Evolutionary conservation across 129 eudicot genomes (phyloP).

Genomic region (Chrysanthemum makinoi): DNA sequence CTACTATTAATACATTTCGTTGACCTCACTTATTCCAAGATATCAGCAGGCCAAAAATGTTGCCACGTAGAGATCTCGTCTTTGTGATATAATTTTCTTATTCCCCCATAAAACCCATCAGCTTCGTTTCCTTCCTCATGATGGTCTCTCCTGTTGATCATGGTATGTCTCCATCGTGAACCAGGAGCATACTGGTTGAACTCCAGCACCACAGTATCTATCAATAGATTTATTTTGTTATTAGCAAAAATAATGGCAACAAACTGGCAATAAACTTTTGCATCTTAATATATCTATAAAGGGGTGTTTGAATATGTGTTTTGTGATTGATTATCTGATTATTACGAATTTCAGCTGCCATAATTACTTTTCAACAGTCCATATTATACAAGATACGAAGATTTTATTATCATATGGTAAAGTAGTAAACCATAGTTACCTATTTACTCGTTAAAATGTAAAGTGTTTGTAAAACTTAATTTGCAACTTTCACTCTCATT

Average conservation of each 20-base stretch:
- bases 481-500: not conserved
- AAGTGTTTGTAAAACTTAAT: no score
- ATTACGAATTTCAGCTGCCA: no score
- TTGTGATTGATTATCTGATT: no score
- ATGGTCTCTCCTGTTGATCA: constrained; percentile 53
- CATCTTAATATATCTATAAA: no score
- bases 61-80: constrained; percentile 60
- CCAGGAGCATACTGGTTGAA: constrained; percentile 76
- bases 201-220: constrained; percentile 65
- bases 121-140: constrained; percentile 77
- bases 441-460: no score
- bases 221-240: constrained; percentile 13
- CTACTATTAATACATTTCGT: constrained; percentile 21
- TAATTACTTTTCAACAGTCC: no score
- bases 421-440: no score
- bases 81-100: constrained; percentile 39
- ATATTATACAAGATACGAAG: no score
- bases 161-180: constrained; percentile 71
- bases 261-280: not conserved
- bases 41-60: constrained; percentile 59
- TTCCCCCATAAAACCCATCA: constrained; percentile 82
- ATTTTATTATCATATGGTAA: no score
- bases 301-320: no score
- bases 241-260: constrained; percentile 1
- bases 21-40: constrained; percentile 47